Percentiles rank a stretch among this genome's conserved stretches.
Conservation (phyloP, 2,329 filamentous ascomycete species). For the Diaporthe ampelina region DNA sequence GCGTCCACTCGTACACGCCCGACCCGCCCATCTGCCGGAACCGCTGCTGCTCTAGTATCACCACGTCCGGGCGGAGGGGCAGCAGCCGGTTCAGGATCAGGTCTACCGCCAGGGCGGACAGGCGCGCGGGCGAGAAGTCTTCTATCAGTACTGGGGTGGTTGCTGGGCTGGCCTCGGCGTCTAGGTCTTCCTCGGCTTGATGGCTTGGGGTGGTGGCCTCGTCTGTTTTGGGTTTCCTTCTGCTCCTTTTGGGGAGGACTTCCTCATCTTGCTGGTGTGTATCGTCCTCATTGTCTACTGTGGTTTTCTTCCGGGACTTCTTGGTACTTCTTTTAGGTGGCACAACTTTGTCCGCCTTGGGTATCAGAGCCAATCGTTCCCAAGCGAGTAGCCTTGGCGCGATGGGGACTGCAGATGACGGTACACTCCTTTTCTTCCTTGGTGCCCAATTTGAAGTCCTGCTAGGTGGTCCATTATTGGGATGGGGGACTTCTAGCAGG, state of each 20-base stretch:
- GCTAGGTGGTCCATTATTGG: neutral
- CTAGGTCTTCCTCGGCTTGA: neutral
- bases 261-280: neutral
- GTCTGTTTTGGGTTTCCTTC: slow-evolving; percentile 24
- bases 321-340: slow-evolving; percentile 27
- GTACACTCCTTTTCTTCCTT: neutral
- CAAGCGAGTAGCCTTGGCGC: slow-evolving; percentile 44
- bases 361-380: slow-evolving; percentile 45
- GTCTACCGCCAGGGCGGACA: slow-evolving; percentile 51
- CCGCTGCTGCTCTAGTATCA: slow-evolving; percentile 77
- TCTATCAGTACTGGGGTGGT: slow-evolving; percentile 41
- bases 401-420: slow-evolving; percentile 48
- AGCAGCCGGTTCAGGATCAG: slow-evolving; percentile 56
- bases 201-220: neutral
- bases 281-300: neutral
- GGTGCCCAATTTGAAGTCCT: neutral
- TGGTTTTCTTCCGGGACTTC: neutral
- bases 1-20: slow-evolving; percentile 84
- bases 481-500: slow-evolving; percentile 57
- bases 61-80: slow-evolving; percentile 71
- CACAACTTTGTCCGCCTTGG: slow-evolving; percentile 33
- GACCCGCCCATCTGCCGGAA: slow-evolving; percentile 74
- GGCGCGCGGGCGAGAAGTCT: slow-evolving; percentile 51
- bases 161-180: slow-evolving; percentile 3
- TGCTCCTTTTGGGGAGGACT: neutral